A percentile compares a stretch with the other conserved stretches of the same genome.
phyloP scores from a whole-genome alignment of 352 stramenopile species.

The Globisporangium paroecandrum region DNA sequence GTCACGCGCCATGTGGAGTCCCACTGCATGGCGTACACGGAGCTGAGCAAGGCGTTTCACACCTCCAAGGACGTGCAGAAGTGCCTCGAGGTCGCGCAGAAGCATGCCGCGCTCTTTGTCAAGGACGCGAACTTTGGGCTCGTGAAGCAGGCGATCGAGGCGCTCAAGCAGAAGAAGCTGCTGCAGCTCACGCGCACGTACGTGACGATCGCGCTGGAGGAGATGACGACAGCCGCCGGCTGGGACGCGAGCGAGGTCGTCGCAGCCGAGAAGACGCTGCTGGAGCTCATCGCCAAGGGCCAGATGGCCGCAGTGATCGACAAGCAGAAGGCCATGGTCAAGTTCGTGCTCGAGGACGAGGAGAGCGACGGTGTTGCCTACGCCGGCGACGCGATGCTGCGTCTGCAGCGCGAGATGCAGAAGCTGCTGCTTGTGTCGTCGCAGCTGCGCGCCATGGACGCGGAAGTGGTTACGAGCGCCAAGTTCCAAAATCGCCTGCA shows the following conservation, averaged over 20 bases:
- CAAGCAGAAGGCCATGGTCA: conserved; percentile 75
- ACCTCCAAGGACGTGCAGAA: conserved; percentile 33
- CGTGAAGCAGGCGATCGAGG: conserved; percentile 71
- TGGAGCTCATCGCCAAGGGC: conserved; percentile 47
- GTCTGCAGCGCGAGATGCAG: conserved; percentile 71
- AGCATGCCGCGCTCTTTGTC: conserved; percentile 44
- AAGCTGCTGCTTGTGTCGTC: conserved; percentile 62
- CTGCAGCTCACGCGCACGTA: conserved; percentile 78
- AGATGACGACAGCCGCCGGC: conserved; percentile 51
- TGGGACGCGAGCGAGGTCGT: conserved; percentile 31
- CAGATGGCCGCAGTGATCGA: conserved; percentile 69
- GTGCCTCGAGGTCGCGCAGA: conserved; percentile 30
- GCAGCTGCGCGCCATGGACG: conserved; percentile 73
- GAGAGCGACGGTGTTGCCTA: conserved; percentile 32
- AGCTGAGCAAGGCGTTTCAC: conserved; percentile 56
- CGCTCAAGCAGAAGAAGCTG: conserved; percentile 67
- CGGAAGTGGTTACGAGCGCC: conserved; percentile 74
- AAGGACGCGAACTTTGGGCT: conserved; percentile 71
- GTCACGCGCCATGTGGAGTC: conserved; percentile 67
- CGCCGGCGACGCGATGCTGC: conserved; percentile 35
- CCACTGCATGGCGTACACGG: conserved; percentile 58
- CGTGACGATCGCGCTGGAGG: conserved; percentile 61
- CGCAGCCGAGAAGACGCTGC: conserved; percentile 56
- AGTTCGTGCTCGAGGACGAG: conserved; percentile 65
- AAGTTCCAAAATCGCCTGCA: conserved; percentile 75